These are phyloP conservation scores for Zalaria obscura DNA, from an alignment of 2,329 filamentous ascomycete genomes.

Conservation along the genomic window DNA sequence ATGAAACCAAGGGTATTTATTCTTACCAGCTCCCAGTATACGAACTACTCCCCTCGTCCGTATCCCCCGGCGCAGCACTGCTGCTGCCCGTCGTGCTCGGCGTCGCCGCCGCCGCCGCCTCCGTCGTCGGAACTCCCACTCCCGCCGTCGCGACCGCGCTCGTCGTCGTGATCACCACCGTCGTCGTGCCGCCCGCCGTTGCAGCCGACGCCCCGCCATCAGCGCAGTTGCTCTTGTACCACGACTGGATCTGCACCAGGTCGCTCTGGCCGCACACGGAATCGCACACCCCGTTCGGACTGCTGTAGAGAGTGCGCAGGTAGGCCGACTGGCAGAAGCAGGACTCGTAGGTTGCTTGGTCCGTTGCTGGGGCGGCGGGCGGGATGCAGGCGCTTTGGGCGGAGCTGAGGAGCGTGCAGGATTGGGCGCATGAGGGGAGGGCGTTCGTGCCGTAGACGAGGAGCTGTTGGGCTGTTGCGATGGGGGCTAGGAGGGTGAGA, in stretches of 20 bases:
- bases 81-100: constrained; percentile 16
- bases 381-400: constrained; percentile 61
- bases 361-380: constrained; percentile 34
- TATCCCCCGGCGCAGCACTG: constrained; percentile 9
- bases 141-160: constrained; percentile 3
- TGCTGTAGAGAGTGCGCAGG: constrained; percentile 44
- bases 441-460: constrained; percentile 17
- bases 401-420: constrained; percentile 29
- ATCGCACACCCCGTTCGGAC: constrained; percentile 48
- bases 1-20: too few species aligned
- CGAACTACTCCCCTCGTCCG: constrained; percentile 1
- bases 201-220: constrained; percentile 25
- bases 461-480: constrained; percentile 10
- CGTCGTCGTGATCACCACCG: constrained; percentile 3
- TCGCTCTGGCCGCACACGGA: constrained; percentile 32
- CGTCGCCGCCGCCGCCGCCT: constrained; percentile 1
- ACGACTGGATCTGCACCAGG: constrained; percentile 46
- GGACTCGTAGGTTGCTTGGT: constrained; percentile 41
- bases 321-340: constrained; percentile 61
- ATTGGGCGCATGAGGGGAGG: constrained; percentile 21
- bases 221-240: constrained; percentile 56
- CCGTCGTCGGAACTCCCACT: constrained; percentile 2
- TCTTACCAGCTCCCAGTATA: constrained; percentile 9
- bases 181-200: constrained; percentile 9
- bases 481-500: neutral